A percentile compares a stretch with the other conserved stretches of the same genome.
These are phyloP conservation scores for Prunus campanulata DNA, from an alignment of 306 rosid genomes.

Conservation along the genomic window DNA sequence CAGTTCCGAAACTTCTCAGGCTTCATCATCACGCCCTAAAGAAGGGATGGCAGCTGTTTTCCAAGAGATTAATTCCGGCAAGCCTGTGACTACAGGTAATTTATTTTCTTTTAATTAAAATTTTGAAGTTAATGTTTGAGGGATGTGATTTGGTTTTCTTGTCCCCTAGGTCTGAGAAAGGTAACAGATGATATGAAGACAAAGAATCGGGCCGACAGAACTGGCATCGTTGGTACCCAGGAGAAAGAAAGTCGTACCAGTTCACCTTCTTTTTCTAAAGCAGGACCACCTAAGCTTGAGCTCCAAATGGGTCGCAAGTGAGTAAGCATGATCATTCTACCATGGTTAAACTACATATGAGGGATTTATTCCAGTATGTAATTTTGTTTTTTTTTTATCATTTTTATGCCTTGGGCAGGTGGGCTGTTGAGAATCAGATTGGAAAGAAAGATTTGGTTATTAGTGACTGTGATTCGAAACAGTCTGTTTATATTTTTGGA, in stretches of 20 bases:
- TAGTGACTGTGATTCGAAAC: conserved; percentile 89
- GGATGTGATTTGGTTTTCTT: conserved; percentile 21
- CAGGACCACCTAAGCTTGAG: conserved; percentile 88
- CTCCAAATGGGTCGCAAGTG: conserved; percentile 99
- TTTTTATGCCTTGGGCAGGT: conserved; percentile 41
- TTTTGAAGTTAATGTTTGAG: conserved; percentile 9
- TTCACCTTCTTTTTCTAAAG: conserved; percentile 55
- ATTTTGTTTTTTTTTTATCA: conserved; percentile 15
- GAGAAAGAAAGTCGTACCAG: conserved; percentile 56
- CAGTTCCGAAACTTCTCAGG: conserved; percentile 68
- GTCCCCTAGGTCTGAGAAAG: conserved; percentile 71
- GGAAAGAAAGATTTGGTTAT: conserved; percentile 80
- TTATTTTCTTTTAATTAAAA: conserved; percentile 8
- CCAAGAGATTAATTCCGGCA: conserved; percentile 64
- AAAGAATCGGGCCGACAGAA: conserved; percentile 81
- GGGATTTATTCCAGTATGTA: conserved; percentile 15
- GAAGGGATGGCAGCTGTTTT: conserved; percentile 96
- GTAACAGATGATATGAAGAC: conserved; percentile 91
- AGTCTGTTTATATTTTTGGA: conserved; percentile 90
- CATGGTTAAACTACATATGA: conserved; percentile 10
- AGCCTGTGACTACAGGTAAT: conserved; percentile 72
- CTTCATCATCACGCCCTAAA: conserved; percentile 82
- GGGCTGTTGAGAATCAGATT: conserved; percentile 98
- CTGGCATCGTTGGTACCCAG: conserved; percentile 56
- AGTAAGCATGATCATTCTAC: conserved; percentile 27